Evolutionary conservation across 768 basidiomycete species (phyloP).

Genomic region (Mrakia hoshinonis): DNA sequence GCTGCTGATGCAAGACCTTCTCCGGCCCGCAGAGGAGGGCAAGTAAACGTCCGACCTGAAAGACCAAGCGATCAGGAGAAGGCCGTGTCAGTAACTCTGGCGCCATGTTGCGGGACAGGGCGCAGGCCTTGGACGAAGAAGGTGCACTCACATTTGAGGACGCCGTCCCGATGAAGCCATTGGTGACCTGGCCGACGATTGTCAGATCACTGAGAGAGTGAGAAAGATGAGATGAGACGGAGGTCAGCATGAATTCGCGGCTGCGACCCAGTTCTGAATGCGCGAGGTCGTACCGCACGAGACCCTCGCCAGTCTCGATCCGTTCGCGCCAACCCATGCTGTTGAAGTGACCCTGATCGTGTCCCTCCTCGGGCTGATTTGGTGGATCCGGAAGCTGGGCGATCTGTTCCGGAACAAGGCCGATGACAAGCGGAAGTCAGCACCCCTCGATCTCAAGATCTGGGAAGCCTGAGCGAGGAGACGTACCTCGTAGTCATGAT

Average conservation of each 20-base stretch:
- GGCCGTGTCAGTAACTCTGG: neutral
- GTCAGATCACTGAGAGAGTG: neutral
- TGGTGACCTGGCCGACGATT: neutral
- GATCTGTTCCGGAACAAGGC: neutral
- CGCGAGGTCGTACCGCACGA: neutral
- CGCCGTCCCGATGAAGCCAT: slow-evolving; percentile 1
- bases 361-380: neutral
- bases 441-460: neutral
- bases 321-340: neutral
- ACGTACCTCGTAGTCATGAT: slow-evolving; percentile 3
- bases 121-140: too few species aligned
- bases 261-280: too few species aligned
- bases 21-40: neutral
- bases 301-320: neutral
- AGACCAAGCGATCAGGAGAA: neutral
- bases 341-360: neutral
- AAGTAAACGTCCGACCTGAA: neutral
- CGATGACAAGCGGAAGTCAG: neutral
- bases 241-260: neutral
- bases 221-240: neutral
- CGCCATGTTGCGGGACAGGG: neutral
- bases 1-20: neutral
- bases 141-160: neutral
- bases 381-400: neutral
- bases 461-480: neutral